Evolutionary conservation across 2,329 filamentous ascomycete species (phyloP), one percentile per base, ranked within the genome.

Genomic region (Epichloe baconii): DNA sequence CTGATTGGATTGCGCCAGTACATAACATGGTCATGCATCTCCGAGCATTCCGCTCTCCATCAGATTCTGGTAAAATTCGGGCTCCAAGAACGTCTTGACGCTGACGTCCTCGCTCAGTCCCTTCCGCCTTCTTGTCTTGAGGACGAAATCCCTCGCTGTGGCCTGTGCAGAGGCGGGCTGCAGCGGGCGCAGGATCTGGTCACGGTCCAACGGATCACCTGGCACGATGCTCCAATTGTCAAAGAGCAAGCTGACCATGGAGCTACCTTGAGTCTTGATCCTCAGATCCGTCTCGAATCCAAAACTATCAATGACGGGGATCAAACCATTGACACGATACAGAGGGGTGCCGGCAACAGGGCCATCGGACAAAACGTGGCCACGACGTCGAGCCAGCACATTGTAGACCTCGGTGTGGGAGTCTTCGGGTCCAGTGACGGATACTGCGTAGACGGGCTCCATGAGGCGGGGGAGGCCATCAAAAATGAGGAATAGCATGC

Each of bases 271-370:
- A 0, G 91, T 96, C 68, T 95, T 90, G 63, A 97, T 97, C 55
- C 93, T 79, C 52, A 98, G 76, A 71, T 98, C 93, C 14, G 93
- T 97, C 73, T 98, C 93, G 68, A 98, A 97, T 19, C 93, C 93
- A 63, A 98, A 98, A 34, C 84, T 89, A 72, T 98, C 93, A 64
- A 98, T 95, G 53, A 97, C 93, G 10, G 93, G 93, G 51, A 98
- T 82, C 47, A 97, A 75, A 3, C 93, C 93, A 61, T 84, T 86
- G 49, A 96, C 90, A 21, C 86, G 85, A 69, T 96, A 97, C 11
- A 98, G 77, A 4, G 91, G 93, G 10, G 93, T 97, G 23, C 93
- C 93, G 0, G 91, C 89, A 54, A 98, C 88, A 14, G 90, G 90
- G 0, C 88, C 88, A 64, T 98, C 93, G n/a, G 86, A 84, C 26